Evolutionary conservation across 805 yeast species (phyloP).

Genomic region (Starmerella powellii): DNA sequence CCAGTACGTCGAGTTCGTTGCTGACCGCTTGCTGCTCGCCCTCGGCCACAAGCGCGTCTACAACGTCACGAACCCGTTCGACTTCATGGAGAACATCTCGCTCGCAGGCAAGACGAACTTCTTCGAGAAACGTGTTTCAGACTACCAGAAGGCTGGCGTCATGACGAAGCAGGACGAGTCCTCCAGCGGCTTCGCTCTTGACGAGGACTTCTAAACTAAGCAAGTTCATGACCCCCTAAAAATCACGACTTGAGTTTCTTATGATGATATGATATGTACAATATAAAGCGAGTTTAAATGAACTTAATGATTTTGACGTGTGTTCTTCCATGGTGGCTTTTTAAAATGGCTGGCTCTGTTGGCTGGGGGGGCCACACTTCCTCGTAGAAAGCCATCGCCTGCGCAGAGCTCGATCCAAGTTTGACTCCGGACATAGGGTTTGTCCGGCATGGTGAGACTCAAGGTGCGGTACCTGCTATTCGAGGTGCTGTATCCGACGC

Average conservation of each 20-base stretch:
- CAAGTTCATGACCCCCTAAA: not conserved
- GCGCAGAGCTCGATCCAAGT: too few relatives aligned
- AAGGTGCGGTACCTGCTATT: constrained; percentile 76
- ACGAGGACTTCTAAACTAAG: constrained; percentile 74
- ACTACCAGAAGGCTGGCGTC: constrained; percentile 98
- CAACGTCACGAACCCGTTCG: constrained; percentile 88
- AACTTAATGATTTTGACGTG: too few relatives aligned
- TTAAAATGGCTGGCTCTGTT: too few relatives aligned
- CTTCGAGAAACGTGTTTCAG: constrained; percentile 97
- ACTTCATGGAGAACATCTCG: constrained; percentile 97
- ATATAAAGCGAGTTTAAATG: not conserved
- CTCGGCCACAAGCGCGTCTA: constrained; percentile 82
- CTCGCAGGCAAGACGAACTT: constrained; percentile 97
- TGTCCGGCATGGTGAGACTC: constrained; percentile 66
- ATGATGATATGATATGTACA: constrained; percentile 3
- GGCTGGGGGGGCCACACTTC: too few relatives aligned
- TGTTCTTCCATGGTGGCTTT: too few relatives aligned
- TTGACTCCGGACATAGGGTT: too few relatives aligned
- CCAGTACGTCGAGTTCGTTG: constrained; percentile 95
- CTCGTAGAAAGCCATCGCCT: too few relatives aligned
- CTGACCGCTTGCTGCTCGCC: constrained; percentile 85
- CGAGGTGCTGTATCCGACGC: constrained; percentile 55
- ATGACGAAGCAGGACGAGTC: constrained; percentile 60
- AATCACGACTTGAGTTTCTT: not conserved
- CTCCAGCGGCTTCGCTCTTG: constrained; percentile 53